phyloP scores from a whole-genome alignment of 202 grass and related monocot genomes.

The Elaeis oleifera region DNA sequence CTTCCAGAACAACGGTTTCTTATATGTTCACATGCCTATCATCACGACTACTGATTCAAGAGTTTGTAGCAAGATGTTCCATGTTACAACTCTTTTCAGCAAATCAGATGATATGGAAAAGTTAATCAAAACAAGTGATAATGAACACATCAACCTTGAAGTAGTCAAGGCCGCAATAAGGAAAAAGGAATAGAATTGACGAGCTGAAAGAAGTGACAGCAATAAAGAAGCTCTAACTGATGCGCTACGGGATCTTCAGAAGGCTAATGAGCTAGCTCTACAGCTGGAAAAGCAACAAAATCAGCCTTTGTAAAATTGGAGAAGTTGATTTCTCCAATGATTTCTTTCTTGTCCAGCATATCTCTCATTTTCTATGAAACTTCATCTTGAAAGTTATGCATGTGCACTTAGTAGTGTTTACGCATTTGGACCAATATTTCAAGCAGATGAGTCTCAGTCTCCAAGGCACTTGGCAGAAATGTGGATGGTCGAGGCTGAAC shows the following conservation, averaged over 20 bases:
- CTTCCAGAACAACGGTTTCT: conserved; percentile 48
- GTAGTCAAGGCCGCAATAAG: conserved; percentile 32
- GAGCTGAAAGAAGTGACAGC: conserved; percentile 43
- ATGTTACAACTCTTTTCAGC: conserved; percentile 26
- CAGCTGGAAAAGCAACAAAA: conserved; percentile 29
- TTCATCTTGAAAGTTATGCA: conserved; percentile 55
- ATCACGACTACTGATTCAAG: conserved; percentile 26
- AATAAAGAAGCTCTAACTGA: conserved; percentile 43
- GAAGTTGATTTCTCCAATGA: conserved; percentile 25
- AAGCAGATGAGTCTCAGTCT: conserved; percentile 22
- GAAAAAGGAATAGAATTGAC: conserved; percentile 39
- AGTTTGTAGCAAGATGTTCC: conserved; percentile 25
- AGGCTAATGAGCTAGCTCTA: conserved; percentile 26
- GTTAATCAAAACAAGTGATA: not conserved
- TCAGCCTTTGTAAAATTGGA: conserved; percentile 2
- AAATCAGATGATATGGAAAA: conserved; percentile 10
- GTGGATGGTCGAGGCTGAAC: conserved; percentile 44
- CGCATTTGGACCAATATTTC: conserved; percentile 43
- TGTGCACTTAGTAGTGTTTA: conserved; percentile 51
- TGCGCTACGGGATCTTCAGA: conserved; percentile 33
- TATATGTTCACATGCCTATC: conserved; percentile 54
- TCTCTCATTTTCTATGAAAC: conserved; percentile 25
- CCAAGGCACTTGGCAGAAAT: conserved; percentile 35
- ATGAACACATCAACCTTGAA: conserved; percentile 23
- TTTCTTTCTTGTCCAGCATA: conserved; percentile 32